These are phyloP conservation scores for Ogataea dorogensis DNA, from an alignment of 805 yeast species.

Conservation along the genomic window DNA sequence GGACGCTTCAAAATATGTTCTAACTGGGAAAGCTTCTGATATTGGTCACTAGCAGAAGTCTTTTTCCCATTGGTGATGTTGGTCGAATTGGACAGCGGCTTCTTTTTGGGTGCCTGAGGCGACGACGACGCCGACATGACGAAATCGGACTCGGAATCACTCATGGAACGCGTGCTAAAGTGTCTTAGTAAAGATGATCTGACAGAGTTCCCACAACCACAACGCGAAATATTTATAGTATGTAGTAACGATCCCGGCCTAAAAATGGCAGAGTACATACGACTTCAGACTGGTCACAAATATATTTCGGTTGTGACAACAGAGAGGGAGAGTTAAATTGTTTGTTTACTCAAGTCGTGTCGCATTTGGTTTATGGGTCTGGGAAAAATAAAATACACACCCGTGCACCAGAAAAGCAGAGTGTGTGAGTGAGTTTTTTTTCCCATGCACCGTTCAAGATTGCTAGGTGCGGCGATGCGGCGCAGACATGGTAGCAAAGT, in stretches of 20 bases:
- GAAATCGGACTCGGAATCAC: slow-evolving; percentile 15
- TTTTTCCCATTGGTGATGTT: slow-evolving; percentile 22
- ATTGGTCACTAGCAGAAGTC: slow-evolving; percentile 59
- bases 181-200: slow-evolving; percentile 4
- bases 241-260: slow-evolving; percentile 8
- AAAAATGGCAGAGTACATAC: slow-evolving; percentile 14
- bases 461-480: slow-evolving; percentile 8
- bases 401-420: slow-evolving; percentile 4
- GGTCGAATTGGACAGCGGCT: slow-evolving; percentile 40
- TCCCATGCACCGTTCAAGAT: background rate
- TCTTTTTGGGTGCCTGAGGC: slow-evolving; percentile 9
- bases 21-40: slow-evolving; percentile 90
- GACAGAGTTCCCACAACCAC: slow-evolving; percentile 9
- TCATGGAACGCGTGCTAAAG: slow-evolving; percentile 9
- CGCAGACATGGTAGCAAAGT: slow-evolving; percentile 8
- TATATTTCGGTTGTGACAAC: background rate
- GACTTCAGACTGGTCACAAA: slow-evolving; percentile 6
- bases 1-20: slow-evolving; percentile 97
- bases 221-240: slow-evolving; percentile 9
- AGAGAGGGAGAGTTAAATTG: background rate
- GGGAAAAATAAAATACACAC: no score
- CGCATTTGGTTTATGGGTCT: background rate
- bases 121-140: slow-evolving; percentile 11
- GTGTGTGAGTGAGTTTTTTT: no score
- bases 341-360: slow-evolving; percentile 1